Conservation (phyloP, 2,329 filamentous ascomycete genomes). For the Colletotrichum liaoningense region DNA sequence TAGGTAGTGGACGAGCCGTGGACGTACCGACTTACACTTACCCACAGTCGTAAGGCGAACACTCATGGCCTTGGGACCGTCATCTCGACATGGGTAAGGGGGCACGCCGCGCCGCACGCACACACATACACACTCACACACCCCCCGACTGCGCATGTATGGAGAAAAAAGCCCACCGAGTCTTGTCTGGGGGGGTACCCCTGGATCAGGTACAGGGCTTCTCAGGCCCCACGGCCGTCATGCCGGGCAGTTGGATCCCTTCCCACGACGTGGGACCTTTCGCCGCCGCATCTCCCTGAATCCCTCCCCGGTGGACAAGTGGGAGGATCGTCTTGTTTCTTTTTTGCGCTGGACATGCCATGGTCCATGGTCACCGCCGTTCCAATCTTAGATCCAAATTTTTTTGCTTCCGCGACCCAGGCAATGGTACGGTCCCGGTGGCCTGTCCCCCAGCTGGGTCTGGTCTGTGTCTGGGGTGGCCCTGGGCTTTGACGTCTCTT, state of each 20-base stretch:
- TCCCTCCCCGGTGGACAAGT: conserved; percentile 36
- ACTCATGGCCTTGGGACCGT: conserved; percentile 23
- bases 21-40: conserved; percentile 13
- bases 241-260: conserved; percentile 37
- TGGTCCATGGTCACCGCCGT: conserved; percentile 39
- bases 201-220: conserved; percentile 35
- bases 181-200: conserved; percentile 29
- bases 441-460: conserved; percentile 38
- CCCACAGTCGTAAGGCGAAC: conserved; percentile 28
- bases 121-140: background rate
- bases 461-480: conserved; percentile 35
- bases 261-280: conserved; percentile 34
- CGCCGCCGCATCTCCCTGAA: conserved; percentile 36
- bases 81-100: conserved; percentile 22
- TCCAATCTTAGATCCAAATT: conserved; percentile 38
- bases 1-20: conserved; percentile 10
- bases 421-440: conserved; percentile 34
- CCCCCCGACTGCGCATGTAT: conserved; percentile 19
- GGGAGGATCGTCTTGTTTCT: conserved; percentile 38
- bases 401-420: conserved; percentile 36
- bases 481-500: conserved; percentile 37
- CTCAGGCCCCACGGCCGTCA: conserved; percentile 37
- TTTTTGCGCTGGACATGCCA: conserved; percentile 36
- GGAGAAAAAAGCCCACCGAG: conserved; percentile 20
- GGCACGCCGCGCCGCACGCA: background rate